Conservation (phyloP, 352 stramenopile genomes). For the Blastocystis sp. region DNA sequence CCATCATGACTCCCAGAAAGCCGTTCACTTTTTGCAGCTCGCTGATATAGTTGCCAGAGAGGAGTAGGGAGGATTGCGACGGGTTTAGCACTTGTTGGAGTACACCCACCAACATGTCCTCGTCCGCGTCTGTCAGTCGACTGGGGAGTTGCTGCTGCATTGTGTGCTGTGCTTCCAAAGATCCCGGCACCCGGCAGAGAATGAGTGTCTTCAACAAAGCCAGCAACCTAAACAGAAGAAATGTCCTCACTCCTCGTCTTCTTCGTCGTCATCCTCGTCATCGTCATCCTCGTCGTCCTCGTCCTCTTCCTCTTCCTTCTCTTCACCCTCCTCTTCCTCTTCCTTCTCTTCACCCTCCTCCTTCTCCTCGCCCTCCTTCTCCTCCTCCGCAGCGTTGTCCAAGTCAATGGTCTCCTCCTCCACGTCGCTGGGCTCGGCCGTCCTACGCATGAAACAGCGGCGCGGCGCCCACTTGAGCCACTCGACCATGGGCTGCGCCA, state of each 20-base stretch:
- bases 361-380: slow-evolving; percentile 1
- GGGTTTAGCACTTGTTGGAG: slow-evolving; percentile 27
- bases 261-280: slow-evolving; percentile 23
- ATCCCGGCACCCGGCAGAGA: too few species aligned
- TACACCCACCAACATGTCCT: slow-evolving; percentile 7
- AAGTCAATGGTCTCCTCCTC: not conserved
- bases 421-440: slow-evolving; percentile 23
- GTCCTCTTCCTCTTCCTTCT: slow-evolving; percentile 20
- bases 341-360: slow-evolving; percentile 27
- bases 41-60: slow-evolving; percentile 27
- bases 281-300: slow-evolving; percentile 38
- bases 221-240: slow-evolving; percentile 51
- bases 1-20: slow-evolving; percentile 37
- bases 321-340: slow-evolving; percentile 22
- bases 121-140: not conserved
- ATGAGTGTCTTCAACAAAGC: not conserved
- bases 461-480: slow-evolving; percentile 74
- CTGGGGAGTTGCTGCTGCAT: slow-evolving; percentile 43
- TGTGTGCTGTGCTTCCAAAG: not conserved
- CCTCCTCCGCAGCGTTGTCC: not conserved
- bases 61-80: not conserved
- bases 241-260: slow-evolving; percentile 45
- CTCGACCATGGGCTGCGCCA: slow-evolving; percentile 80
- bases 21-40: slow-evolving; percentile 8
- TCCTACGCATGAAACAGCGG: not conserved